Base-by-base conservation (phyloP, 805 yeast genomes). In the Candida xiaguanensis region DNA sequence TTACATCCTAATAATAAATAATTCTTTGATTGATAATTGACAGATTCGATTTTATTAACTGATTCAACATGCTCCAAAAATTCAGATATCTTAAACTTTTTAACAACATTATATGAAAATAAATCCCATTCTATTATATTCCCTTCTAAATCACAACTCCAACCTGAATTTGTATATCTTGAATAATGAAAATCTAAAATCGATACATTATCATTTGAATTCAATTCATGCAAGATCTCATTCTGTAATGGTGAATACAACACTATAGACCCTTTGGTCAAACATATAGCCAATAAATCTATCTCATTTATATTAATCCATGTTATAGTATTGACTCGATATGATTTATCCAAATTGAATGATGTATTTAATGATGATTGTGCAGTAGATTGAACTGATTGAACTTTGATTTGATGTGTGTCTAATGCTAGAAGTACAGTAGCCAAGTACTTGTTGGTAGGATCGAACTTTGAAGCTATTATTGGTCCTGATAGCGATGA, bases 201-300 rank as follows among this genome's bases (percentile, higher is more conserved):
- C 15, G 78, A 67, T 24, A 67, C 59, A 22, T 72, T 66, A 26
- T 53, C 39, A 9, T 77, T 70, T 15, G 75, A 70, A 14, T 63
- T 59, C 29, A 85, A 60, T 41, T 72, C 81, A 2, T 72, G 63
- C 6, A 80, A 54, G 1, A 85, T 64, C 40, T 77, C 74, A 47
- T 80, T 80, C 16, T 75, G 70, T 24, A 75, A 58, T 1, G 95
- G 93, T 1, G 90, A 78, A 55, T 80, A 87, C 8, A 86, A 53
- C 48, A 82, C 61, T 1, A 82, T 59, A 8, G 74, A 58, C 14
- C 95, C 95, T 37, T 73, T 76, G 42, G 75, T 78, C 45, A 85
- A 69, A 27, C 88, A 84, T 28, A 87, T 51, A 4, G 82, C 77
- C 19, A 46, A 28, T 9, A 43, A 34, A 9, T 38, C 31, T 29